Evolutionary conservation across 1,284 basidiomycete genomes (phyloP), one percentile per base, ranked within the genome.

Genomic region (Trametes hirsuta): DNA sequence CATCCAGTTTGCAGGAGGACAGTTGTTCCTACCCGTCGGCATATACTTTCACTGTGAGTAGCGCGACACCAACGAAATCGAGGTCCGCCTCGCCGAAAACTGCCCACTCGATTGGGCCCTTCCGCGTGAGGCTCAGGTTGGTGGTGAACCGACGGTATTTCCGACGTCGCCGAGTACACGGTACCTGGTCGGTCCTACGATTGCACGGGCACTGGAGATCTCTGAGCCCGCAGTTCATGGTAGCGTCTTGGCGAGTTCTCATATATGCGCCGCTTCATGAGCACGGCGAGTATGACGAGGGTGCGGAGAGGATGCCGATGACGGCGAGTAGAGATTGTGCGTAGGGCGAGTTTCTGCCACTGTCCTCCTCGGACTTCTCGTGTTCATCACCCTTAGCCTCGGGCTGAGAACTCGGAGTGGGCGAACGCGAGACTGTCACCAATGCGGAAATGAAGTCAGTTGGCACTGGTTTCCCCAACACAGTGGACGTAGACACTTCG

Each of bases 41-140:
- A 30, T n/a, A n/a, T n/a, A n/a, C n/a, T 21, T 22, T 53, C 35
- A 53, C 15, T 55, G 53, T 1, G 53, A 55, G 18, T 55, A 55
- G 1, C 53, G 46, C n/a, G 46, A 47, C 18, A 47, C 30, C n/a
- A 45, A 47, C n/a, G 53, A 55, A 21, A 55, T 30, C 0, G 53
- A 36, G 25, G 53, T 41, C 3, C 52, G 52, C 21, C 42, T 39
- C 22, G 52, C 44, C 30, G 30, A 2, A 35, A 15, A n/a, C 40
- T 24, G 35, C 39, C 24, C 8, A 18, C 40, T n/a, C 30, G 30
- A 40, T 11, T 11, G 3, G 21, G 21, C 41, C 39, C 30, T 34
- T 47, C 46, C 46, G 46, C 30, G 5, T 4, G 30, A 30, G 30
- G 30, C 8, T 30, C 30, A 30, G 30, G 30, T 8, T 30, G 30